Conservation (phyloP, 1,284 basidiomycete species). For the Tilletia setariae region DNA sequence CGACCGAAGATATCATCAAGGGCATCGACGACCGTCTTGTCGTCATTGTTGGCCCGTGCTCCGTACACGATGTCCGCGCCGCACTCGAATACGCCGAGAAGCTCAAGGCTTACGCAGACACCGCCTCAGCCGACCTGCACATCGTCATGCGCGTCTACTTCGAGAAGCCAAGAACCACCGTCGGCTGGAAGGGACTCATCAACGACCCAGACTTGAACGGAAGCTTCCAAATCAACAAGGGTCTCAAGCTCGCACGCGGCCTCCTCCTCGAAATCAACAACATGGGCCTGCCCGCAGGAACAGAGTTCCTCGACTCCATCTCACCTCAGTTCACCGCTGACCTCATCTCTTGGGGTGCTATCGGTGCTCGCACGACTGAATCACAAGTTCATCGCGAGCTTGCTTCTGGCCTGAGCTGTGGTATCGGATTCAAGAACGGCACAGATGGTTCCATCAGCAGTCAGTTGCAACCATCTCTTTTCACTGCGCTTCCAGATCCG, state of each 20-base stretch:
- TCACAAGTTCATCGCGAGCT: constrained; percentile 89
- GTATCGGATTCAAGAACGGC: constrained; percentile 71
- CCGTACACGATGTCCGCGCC: constrained; percentile 24
- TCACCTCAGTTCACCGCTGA: constrained; percentile 94
- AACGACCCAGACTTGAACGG: constrained; percentile 82
- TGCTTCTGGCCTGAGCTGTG: constrained; percentile 79
- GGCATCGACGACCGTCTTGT: constrained; percentile 20
- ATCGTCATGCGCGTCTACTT: constrained; percentile 73
- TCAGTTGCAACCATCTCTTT: constrained; percentile 26
- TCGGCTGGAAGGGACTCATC: constrained; percentile 98
- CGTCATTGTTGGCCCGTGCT: constrained; percentile 23
- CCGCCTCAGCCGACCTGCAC: constrained; percentile 76
- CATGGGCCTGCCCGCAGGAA: constrained; percentile 55
- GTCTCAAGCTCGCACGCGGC: constrained; percentile 82
- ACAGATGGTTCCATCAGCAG: constrained; percentile 51
- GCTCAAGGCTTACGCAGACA: constrained; percentile 75
- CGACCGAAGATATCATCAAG: constrained; percentile 22
- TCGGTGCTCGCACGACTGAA: constrained; percentile 73
- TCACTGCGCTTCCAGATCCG: background rate
- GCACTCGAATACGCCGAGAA: constrained; percentile 59
- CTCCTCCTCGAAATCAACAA: constrained; percentile 67
- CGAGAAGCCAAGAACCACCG: constrained; percentile 69
- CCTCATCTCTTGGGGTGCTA: constrained; percentile 93
- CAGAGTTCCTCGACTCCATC: constrained; percentile 67
- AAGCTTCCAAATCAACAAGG: constrained; percentile 89